phyloP scores from a whole-genome alignment of 2,329 filamentous ascomycete genomes.

The Coccinonectria pachysandricola region DNA sequence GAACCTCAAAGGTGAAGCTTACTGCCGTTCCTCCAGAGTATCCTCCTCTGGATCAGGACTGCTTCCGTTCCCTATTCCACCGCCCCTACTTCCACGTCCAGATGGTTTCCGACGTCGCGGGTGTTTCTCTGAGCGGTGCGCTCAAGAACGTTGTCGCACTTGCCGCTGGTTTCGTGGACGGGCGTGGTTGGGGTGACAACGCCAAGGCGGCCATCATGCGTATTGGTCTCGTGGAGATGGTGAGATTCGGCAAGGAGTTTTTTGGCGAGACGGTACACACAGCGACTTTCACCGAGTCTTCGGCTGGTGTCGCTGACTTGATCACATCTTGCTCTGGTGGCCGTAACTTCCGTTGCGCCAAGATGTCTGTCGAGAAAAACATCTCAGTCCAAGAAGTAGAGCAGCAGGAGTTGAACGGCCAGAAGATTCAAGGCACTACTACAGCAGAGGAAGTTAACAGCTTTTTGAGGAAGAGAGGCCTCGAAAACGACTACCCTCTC shows the following conservation, averaged over 20 bases:
- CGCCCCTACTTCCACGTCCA: slow-evolving; percentile 96
- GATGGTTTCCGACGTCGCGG: slow-evolving; percentile 89
- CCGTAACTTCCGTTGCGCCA: slow-evolving; percentile 89
- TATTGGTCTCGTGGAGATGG: slow-evolving; percentile 90
- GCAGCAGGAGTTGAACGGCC: slow-evolving; percentile 80
- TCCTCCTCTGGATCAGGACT: slow-evolving; percentile 73
- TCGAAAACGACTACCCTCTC: slow-evolving; percentile 78
- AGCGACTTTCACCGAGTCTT: slow-evolving; percentile 92
- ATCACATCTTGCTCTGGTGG: slow-evolving; percentile 91
- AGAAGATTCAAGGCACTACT: slow-evolving; percentile 90
- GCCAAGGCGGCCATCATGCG: slow-evolving; percentile 98
- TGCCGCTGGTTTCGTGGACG: slow-evolving; percentile 89
- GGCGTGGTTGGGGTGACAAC: slow-evolving; percentile 95
- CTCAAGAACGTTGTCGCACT: slow-evolving; percentile 96
- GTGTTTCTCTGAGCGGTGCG: slow-evolving; percentile 86
- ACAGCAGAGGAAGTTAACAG: slow-evolving; percentile 86
- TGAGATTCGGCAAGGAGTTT: slow-evolving; percentile 89
- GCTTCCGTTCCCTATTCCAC: slow-evolving; percentile 82
- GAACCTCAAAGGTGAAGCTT: slow-evolving; percentile 58
- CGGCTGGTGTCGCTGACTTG: slow-evolving; percentile 86
- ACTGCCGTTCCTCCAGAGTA: slow-evolving; percentile 71
- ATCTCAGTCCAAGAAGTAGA: slow-evolving; percentile 81
- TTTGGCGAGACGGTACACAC: slow-evolving; percentile 73
- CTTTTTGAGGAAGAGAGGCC: slow-evolving; percentile 69
- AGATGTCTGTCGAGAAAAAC: slow-evolving; percentile 70